A percentile compares a stretch with the other conserved stretches of the same genome.
Evolutionary conservation across 495 filamentous ascomycete genomes (phyloP).

Genomic region (Neurospora sp.): DNA sequence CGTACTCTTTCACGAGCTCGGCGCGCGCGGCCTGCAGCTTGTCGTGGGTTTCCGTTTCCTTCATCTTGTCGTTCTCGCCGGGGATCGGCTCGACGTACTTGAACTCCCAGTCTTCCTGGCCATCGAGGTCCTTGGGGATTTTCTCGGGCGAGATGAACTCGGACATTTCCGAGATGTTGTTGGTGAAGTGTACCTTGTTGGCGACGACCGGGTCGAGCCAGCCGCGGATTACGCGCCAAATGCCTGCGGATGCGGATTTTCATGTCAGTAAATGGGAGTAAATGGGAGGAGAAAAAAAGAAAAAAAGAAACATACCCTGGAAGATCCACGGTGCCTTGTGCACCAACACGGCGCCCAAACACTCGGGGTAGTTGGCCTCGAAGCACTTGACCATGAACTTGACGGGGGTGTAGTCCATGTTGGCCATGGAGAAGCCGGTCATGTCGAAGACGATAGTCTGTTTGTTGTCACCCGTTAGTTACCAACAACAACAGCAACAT

Average conservation of each 20-base stretch:
- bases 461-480: not conserved
- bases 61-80: slow-evolving; percentile 63
- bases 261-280: not conserved
- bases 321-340: slow-evolving; percentile 97
- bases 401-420: slow-evolving; percentile 96
- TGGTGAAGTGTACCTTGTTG: slow-evolving; percentile 89
- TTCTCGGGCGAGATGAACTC: slow-evolving; percentile 59
- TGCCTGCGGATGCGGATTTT: slow-evolving; percentile 32
- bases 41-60: slow-evolving; percentile 53
- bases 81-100: slow-evolving; percentile 63
- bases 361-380: slow-evolving; percentile 97
- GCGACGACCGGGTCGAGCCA: slow-evolving; percentile 98
- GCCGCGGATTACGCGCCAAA: slow-evolving; percentile 84
- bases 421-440: slow-evolving; percentile 82
- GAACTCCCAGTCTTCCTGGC: slow-evolving; percentile 73
- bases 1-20: slow-evolving; percentile 55
- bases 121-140: slow-evolving; percentile 73
- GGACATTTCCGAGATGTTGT: slow-evolving; percentile 66
- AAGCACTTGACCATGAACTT: slow-evolving; percentile 99
- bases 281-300: not conserved
- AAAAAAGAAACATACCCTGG: slow-evolving; percentile 49
- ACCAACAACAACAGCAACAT: too few relatives aligned
- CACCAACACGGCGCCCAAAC: slow-evolving; percentile 81
- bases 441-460: slow-evolving; percentile 90
- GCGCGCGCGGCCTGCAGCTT: slow-evolving; percentile 49